A percentile compares a stretch with the other conserved stretches of the same genome.
These are phyloP conservation scores for Pyrenophora graminea DNA, from an alignment of 2,329 filamentous ascomycete species.

Conservation along the genomic window DNA sequence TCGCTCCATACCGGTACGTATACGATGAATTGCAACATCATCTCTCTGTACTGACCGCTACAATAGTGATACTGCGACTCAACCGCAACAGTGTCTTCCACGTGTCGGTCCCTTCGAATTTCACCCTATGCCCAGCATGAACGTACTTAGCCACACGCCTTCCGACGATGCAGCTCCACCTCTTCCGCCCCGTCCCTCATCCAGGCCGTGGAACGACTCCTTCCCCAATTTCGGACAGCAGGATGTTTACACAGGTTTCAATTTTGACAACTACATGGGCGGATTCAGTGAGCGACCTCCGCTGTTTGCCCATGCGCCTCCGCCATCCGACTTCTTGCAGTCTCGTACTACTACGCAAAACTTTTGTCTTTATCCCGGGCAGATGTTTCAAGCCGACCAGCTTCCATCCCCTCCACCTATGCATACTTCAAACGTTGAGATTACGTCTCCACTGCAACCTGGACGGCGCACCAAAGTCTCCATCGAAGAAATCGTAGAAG, in stretches of 20 bases:
- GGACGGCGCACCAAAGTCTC: conserved; percentile 34
- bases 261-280: conserved; percentile 11
- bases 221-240: conserved; percentile 15
- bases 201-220: conserved; percentile 11
- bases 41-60: too few relatives aligned
- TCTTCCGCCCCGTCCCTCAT: conserved; percentile 24
- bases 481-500: conserved; percentile 41
- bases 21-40: too few relatives aligned
- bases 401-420: conserved; percentile 28
- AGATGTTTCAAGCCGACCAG: conserved; percentile 6
- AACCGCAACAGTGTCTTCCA: conserved; percentile 1
- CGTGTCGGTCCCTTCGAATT: not conserved
- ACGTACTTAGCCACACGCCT: not conserved
- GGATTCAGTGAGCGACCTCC: conserved; percentile 15
- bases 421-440: conserved; percentile 9
- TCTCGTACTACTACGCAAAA: not conserved
- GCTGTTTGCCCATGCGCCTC: conserved; percentile 15
- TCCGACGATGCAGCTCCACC: conserved; percentile 12
- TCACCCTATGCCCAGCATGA: not conserved
- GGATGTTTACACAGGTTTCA: conserved; percentile 8
- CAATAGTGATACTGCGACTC: not conserved
- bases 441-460: conserved; percentile 18
- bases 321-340: conserved; percentile 7
- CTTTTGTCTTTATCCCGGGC: not conserved
- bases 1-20: not conserved